These are phyloP conservation scores for Sporothrix protearum DNA, from an alignment of 2,329 filamentous ascomycete species.

Conservation along the genomic window DNA sequence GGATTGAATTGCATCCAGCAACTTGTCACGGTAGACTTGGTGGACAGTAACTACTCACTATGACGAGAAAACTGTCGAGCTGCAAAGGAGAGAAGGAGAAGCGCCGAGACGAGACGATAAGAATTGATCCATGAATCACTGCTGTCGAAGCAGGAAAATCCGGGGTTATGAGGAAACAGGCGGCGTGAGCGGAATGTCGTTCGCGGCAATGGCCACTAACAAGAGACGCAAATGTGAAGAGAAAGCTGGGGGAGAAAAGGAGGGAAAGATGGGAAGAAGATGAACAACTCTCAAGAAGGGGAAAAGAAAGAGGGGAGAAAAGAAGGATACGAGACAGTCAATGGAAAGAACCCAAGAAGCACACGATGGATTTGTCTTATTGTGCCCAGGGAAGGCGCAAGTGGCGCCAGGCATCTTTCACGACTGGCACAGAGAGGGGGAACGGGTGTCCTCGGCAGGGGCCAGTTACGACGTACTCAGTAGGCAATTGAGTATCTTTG, in stretches of 20 bases:
- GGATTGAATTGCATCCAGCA: too few species aligned
- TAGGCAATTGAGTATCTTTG: slow-evolving; percentile 12
- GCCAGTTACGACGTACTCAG: too few species aligned
- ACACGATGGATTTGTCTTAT: slow-evolving; percentile 15
- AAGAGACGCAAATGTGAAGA: neutral
- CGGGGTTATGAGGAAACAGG: neutral
- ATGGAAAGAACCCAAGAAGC: neutral
- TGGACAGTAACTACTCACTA: slow-evolving; percentile 2
- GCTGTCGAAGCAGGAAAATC: slow-evolving; percentile 18
- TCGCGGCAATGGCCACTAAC: neutral
- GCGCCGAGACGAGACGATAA: neutral
- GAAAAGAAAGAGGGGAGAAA: neutral
- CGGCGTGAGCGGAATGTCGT: neutral
- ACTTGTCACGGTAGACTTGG: too few species aligned
- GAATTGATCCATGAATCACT: slow-evolving; percentile 17
- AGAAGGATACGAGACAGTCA: neutral
- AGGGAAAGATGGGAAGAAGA: neutral
- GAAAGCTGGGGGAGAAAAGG: neutral
- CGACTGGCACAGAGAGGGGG: slow-evolving; percentile 15
- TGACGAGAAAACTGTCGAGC: neutral
- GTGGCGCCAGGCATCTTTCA: slow-evolving; percentile 16
- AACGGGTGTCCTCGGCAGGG: slow-evolving; percentile 21
- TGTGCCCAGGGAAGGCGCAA: slow-evolving; percentile 4
- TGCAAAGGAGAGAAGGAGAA: neutral
- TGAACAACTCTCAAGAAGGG: neutral